These are phyloP conservation scores for Colletotrichum lindemuthianum DNA, from an alignment of 2,329 filamentous ascomycete genomes.

Conservation along the genomic window DNA sequence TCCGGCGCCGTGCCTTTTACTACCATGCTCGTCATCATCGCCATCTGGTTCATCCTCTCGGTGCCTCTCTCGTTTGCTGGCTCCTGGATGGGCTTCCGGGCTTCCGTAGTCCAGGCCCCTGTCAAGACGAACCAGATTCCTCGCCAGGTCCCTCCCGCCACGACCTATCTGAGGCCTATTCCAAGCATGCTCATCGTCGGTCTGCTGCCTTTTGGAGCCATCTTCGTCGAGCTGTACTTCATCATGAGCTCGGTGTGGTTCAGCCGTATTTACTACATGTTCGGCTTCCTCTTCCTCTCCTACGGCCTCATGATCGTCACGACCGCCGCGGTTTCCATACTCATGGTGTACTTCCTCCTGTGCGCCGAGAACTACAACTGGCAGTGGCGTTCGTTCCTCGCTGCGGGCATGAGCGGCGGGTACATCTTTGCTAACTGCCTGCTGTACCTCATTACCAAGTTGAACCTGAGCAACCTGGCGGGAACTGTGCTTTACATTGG, in stretches of 20 bases:
- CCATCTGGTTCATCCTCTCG: slow-evolving; percentile 97
- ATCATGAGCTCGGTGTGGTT: slow-evolving; percentile 99
- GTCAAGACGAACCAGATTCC: slow-evolving; percentile 98
- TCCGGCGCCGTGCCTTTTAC: slow-evolving; percentile 95
- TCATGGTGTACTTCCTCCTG: slow-evolving; percentile 96
- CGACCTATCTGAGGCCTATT: slow-evolving; percentile 84
- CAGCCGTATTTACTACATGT: slow-evolving; percentile 99
- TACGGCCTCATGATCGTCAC: slow-evolving; percentile 98
- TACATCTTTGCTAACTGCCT: slow-evolving; percentile 95
- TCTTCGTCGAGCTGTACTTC: slow-evolving; percentile 98
- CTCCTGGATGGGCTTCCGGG: slow-evolving; percentile 92
- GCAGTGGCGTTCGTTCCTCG: slow-evolving; percentile 96
- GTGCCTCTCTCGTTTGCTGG: slow-evolving; percentile 90
- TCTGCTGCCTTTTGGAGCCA: slow-evolving; percentile 92
- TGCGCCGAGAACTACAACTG: slow-evolving; percentile 98
- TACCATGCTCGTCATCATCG: slow-evolving; percentile 93
- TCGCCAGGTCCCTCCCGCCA: slow-evolving; percentile 88
- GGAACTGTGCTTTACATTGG: slow-evolving; percentile 93
- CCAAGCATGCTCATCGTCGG: slow-evolving; percentile 94
- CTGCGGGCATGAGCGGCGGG: slow-evolving; percentile 86
- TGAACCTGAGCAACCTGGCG: slow-evolving; percentile 85
- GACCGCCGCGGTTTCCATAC: slow-evolving; percentile 87
- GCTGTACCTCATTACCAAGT: slow-evolving; percentile 88
- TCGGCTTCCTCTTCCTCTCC: slow-evolving; percentile 97
- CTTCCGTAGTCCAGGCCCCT: slow-evolving; percentile 76